These are phyloP conservation scores for Limnanthes douglasii DNA, from an alignment of 345 rosid genomes.

Conservation along the genomic window DNA sequence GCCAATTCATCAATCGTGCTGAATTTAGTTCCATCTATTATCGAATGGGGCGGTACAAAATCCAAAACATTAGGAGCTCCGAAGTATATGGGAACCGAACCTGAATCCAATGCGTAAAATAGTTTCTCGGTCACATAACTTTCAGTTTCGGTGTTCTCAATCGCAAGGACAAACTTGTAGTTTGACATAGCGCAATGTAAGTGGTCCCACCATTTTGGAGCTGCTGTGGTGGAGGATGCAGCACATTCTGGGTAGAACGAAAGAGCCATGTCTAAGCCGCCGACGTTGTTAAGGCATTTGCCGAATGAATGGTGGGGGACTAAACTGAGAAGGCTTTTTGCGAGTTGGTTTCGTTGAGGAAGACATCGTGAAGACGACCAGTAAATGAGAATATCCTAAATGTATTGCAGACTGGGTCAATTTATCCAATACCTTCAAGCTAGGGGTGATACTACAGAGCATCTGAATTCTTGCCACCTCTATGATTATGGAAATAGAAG, in stretches of 20 bases:
- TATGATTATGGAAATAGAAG: neutral
- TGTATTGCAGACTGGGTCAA: conserved; percentile 1
- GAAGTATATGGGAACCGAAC: conserved; percentile 77
- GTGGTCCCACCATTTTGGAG: conserved; percentile 84
- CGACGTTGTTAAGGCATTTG: conserved; percentile 85
- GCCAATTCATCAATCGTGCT: conserved; percentile 56
- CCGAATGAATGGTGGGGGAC: conserved; percentile 87
- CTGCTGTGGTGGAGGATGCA: conserved; percentile 15
- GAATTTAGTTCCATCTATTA: conserved; percentile 71
- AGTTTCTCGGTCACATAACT: conserved; percentile 94
- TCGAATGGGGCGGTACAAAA: conserved; percentile 75
- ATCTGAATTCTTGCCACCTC: no score
- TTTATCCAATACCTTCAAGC: no score
- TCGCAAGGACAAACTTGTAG: conserved; percentile 85
- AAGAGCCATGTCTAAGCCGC: conserved; percentile 57
- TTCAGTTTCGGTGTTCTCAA: conserved; percentile 71
- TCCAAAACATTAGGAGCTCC: conserved; percentile 84
- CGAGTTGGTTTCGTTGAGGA: conserved; percentile 48
- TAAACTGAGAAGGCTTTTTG: conserved; percentile 44
- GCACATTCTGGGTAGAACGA: conserved; percentile 64
- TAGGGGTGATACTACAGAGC: no score
- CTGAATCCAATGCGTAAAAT: conserved; percentile 73
- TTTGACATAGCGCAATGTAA: conserved; percentile 94
- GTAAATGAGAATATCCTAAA: conserved; percentile 56
- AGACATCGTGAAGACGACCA: conserved; percentile 97